A percentile compares a stretch with the other conserved stretches of the same genome.
These are phyloP conservation scores for Triticum monococcum DNA, from an alignment of 176 grass and related monocot genomes.

Conservation along the genomic window DNA sequence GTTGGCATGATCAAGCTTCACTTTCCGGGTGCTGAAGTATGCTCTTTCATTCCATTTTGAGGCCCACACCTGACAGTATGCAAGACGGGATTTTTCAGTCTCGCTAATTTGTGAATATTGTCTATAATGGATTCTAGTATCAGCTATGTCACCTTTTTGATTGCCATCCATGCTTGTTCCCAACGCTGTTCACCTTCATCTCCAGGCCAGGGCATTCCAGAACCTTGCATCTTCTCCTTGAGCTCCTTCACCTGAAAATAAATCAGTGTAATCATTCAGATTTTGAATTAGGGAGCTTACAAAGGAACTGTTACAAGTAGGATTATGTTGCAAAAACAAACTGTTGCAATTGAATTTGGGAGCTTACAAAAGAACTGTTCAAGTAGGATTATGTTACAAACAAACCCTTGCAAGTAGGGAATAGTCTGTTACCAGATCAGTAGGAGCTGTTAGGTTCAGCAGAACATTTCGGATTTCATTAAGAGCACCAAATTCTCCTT, in stretches of 20 bases:
- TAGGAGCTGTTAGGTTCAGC: constrained; percentile 63
- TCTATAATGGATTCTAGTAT: neutral
- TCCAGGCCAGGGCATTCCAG: constrained; percentile 94
- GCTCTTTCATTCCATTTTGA: constrained; percentile 99
- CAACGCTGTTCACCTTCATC: constrained; percentile 77
- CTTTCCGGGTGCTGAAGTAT: constrained; percentile 81
- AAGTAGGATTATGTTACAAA: neutral
- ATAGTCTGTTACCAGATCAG: constrained; percentile 51
- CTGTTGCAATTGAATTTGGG: neutral
- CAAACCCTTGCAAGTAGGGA: neutral
- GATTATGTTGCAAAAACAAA: neutral
- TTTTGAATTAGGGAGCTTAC: neutral
- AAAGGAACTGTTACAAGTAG: neutral
- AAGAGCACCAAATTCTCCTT: constrained; percentile 70
- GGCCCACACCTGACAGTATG: constrained; percentile 76
- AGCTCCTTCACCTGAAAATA: constrained; percentile 63
- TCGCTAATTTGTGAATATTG: neutral
- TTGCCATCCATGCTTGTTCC: constrained; percentile 85
- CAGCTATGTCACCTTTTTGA: constrained; percentile 53
- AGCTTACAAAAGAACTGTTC: neutral
- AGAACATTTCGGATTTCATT: constrained; percentile 61
- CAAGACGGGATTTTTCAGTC: neutral
- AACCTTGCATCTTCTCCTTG: constrained; percentile 74
- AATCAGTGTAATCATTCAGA: neutral
- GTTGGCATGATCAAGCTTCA: constrained; percentile 87